Evolutionary conservation across 108 stramenopile species (phyloP).

Genomic region (Cyclostephanos invisitatus): DNA sequence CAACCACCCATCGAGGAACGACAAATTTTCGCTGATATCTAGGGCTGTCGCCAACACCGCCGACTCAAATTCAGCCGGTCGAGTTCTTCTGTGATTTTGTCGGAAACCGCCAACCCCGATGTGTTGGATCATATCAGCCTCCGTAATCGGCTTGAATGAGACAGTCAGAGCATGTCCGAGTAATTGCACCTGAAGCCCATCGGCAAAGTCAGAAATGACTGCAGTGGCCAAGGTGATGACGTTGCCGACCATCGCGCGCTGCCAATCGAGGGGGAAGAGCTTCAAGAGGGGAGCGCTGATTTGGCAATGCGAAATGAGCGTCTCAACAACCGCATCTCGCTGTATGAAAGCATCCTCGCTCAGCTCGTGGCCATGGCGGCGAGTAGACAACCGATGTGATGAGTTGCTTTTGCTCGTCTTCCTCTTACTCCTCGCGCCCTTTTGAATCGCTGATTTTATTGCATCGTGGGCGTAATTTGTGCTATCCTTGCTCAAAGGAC

Average conservation of each 20-base stretch:
- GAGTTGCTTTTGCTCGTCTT: constrained; percentile 30
- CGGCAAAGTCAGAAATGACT: constrained; percentile 81
- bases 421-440: constrained; percentile 48
- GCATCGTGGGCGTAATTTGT: constrained; percentile 66
- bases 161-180: constrained; percentile 82
- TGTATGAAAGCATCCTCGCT: constrained; percentile 75
- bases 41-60: constrained; percentile 82
- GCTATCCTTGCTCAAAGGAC: constrained; percentile 41
- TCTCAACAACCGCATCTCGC: constrained; percentile 84
- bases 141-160: constrained; percentile 85
- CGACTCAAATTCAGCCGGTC: constrained; percentile 80
- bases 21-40: constrained; percentile 72
- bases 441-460: constrained; percentile 66
- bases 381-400: constrained; percentile 28
- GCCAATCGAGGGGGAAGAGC: constrained; percentile 86
- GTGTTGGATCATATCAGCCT: constrained; percentile 75
- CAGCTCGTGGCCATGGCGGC: constrained; percentile 36
- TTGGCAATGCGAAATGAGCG: constrained; percentile 83
- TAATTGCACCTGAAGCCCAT: constrained; percentile 80
- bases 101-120: constrained; percentile 61
- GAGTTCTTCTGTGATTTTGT: constrained; percentile 59
- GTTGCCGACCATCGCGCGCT: constrained; percentile 85
- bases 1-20: constrained; percentile 86
- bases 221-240: constrained; percentile 81
- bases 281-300: constrained; percentile 86